Percentiles rank a stretch among this genome's conserved stretches.
Evolutionary conservation across 371 early-diverging fungal species (phyloP).

Genomic region (Rhizomucor pusillus): DNA sequence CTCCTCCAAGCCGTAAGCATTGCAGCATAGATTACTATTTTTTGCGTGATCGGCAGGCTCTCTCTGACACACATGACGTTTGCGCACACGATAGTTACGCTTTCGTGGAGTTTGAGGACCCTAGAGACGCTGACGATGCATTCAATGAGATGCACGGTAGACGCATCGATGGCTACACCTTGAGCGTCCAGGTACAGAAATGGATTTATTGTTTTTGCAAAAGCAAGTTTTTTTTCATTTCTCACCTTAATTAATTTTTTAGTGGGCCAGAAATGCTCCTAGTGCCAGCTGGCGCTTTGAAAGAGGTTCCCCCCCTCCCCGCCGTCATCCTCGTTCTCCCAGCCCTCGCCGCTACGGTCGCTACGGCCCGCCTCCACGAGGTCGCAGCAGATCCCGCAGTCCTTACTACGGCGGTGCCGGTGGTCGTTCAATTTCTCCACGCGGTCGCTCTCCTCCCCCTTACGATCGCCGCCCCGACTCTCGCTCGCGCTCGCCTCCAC

Average conservation of each 20-base stretch:
- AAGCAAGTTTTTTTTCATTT: neutral
- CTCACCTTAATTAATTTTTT: neutral
- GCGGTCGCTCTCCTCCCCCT: constrained; percentile 22
- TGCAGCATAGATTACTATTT: too few relatives aligned
- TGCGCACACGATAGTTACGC: constrained; percentile 62
- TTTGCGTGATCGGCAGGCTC: too few relatives aligned
- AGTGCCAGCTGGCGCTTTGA: constrained; percentile 63
- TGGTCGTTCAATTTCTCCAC: constrained; percentile 17
- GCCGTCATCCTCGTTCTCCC: constrained; percentile 68
- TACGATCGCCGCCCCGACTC: constrained; percentile 19
- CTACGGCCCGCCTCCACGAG: constrained; percentile 9
- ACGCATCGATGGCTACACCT: constrained; percentile 73
- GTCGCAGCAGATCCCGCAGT: constrained; percentile 16
- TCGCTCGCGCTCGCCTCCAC: constrained; percentile 20
- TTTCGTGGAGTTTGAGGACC: constrained; percentile 91
- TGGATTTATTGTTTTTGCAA: too few relatives aligned
- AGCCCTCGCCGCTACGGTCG: constrained; percentile 20
- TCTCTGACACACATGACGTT: neutral
- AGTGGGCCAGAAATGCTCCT: constrained; percentile 27
- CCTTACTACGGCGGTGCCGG: constrained; percentile 14
- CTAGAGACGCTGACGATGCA: constrained; percentile 86
- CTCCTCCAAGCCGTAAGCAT: constrained; percentile 63
- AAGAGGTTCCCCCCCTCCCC: constrained; percentile 49
- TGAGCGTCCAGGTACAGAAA: constrained; percentile 70
- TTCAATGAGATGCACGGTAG: constrained; percentile 86